These are phyloP conservation scores for Clarireedia monteithiana DNA, from an alignment of 2,329 filamentous ascomycete genomes.

Conservation along the genomic window DNA sequence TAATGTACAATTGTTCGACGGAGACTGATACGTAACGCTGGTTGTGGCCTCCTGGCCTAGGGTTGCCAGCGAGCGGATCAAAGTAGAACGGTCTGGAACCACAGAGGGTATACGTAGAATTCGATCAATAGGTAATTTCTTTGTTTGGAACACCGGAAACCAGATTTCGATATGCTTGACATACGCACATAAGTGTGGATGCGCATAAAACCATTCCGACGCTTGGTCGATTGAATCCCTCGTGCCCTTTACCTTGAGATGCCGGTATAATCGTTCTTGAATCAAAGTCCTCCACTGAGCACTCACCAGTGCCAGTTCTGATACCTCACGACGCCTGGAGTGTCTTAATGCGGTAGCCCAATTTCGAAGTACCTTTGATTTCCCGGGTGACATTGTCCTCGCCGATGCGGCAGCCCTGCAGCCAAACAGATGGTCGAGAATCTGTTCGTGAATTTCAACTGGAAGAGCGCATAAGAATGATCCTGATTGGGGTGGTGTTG, in stretches of 20 bases:
- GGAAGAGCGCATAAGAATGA: conserved; percentile 41
- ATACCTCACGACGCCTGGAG: conserved; percentile 58
- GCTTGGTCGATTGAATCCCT: conserved; percentile 53
- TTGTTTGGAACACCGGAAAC: conserved; percentile 60
- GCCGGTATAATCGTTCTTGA: conserved; percentile 65
- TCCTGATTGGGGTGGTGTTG: neutral
- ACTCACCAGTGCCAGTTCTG: conserved; percentile 55
- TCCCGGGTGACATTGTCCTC: conserved; percentile 47
- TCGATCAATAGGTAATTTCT: conserved; percentile 22
- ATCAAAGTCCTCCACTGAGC: conserved; percentile 58
- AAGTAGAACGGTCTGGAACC: conserved; percentile 20
- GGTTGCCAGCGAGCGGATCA: conserved; percentile 28
- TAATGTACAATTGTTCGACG: conserved; percentile 59
- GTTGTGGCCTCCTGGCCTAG: conserved; percentile 34
- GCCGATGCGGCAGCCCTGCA: conserved; percentile 55
- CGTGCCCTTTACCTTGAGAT: conserved; percentile 69
- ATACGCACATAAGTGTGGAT: conserved; percentile 52
- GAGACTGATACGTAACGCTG: conserved; percentile 50
- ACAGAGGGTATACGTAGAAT: conserved; percentile 22
- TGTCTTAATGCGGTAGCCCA: conserved; percentile 61
- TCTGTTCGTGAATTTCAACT: conserved; percentile 63
- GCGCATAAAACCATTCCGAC: conserved; percentile 49
- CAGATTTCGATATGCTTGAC: conserved; percentile 70
- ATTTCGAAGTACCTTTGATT: conserved; percentile 42
- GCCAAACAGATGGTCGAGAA: conserved; percentile 64